Base-by-base conservation (phyloP, 257 asterid species). In the Verbascum thapsus region DNA sequence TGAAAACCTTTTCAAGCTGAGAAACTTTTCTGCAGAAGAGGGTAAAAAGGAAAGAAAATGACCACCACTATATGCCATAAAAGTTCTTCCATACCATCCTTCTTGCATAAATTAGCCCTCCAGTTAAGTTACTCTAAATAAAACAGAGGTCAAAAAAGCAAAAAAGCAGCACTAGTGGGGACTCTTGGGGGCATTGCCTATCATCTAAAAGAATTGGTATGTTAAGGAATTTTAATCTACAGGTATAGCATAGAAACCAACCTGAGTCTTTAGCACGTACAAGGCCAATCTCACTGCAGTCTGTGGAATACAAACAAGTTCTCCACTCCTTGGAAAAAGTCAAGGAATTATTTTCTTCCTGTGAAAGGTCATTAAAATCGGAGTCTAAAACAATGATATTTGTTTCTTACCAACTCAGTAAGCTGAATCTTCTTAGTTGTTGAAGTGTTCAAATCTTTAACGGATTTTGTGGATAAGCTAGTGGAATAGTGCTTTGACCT, bases 231-330 rank as follows among this genome's bases (percentile, higher is more conserved):
- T 32, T 17, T 17, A 53, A 20, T 7, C 39, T 64, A 44, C 30
- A 69, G 9, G 56, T n/a, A 38, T 13, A 43, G 22, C 51, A 50
- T 18, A 44, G 56, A 70, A 57, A 76, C 81, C 53, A 78, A 88
- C 98, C 98, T 70, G 95, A 71, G 62, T 78, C 83, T 64, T 69
- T 72, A 61, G 83, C 53, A 19, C 73, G 63, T 53, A 91, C 96
- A 32, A 88, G 88, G 74, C 92, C 95, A 77, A 88, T 78, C 84
- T 91, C 98, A 47, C 95, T 77, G 83, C 90, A 86, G 70, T 88
- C 98, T 2, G 91, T 91, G 58, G 89, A 81, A 74, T 80, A 83
- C 79, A 80, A 72, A 69, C 81, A 52, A 38, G 77, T 75, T 75
- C 77, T 78, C 96, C 98, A 88, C 53, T 83, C 96, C 98, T 90